Conservation (phyloP, 2,329 filamentous ascomycete genomes). For the Albophoma yamanashiensis region DNA sequence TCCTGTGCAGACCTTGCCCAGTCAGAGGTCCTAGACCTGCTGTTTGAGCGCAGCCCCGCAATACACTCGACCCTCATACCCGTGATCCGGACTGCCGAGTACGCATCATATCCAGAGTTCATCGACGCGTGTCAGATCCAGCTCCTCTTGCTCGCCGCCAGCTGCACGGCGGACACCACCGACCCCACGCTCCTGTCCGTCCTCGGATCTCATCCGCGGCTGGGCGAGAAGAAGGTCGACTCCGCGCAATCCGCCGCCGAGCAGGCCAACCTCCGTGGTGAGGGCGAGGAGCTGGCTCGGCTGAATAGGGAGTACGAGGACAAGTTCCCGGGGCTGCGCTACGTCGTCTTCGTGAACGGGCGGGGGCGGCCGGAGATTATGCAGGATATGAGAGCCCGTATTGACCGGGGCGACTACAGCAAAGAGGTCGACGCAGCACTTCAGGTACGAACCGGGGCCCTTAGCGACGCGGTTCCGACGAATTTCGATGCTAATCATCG, state of each 20-base stretch:
- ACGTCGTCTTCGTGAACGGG: conserved; percentile 89
- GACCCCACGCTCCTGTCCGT: conserved; percentile 54
- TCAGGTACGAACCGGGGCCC: conserved; percentile 41
- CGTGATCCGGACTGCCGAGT: conserved; percentile 44
- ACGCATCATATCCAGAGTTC: conserved; percentile 57
- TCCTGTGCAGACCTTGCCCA: conserved; percentile 44
- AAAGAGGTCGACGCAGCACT: conserved; percentile 65
- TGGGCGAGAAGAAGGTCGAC: conserved; percentile 74
- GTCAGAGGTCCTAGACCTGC: conserved; percentile 54
- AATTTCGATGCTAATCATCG: conserved; percentile 6
- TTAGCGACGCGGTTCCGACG: not conserved
- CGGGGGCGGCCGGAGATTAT: conserved; percentile 64
- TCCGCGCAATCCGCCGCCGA: conserved; percentile 72
- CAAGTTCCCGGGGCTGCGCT: conserved; percentile 72
- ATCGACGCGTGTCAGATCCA: conserved; percentile 55
- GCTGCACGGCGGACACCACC: conserved; percentile 34
- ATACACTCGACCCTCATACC: conserved; percentile 65
- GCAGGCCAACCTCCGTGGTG: conserved; percentile 62
- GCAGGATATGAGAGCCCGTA: conserved; percentile 68
- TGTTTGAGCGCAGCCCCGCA: conserved; percentile 73
- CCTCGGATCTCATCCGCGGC: conserved; percentile 69
- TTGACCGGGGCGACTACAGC: conserved; percentile 53
- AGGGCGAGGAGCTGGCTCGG: conserved; percentile 47
- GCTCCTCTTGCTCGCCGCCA: conserved; percentile 48
- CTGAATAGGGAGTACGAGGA: conserved; percentile 73